These are phyloP conservation scores for Oryza officinalis DNA, from an alignment of 176 grass and related monocot genomes.

Conservation along the genomic window DNA sequence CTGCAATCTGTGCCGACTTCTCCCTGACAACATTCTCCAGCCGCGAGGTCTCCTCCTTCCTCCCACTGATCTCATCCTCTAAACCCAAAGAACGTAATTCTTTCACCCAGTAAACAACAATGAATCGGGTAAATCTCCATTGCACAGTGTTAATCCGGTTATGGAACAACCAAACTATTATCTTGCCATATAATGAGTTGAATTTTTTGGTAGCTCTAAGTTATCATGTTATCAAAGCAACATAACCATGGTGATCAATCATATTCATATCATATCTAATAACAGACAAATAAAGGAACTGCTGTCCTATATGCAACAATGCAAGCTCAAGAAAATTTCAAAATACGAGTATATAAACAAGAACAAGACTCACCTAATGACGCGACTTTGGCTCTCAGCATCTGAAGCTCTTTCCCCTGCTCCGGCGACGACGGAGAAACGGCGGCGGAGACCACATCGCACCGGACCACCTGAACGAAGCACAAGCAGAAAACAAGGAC, in stretches of 20 bases:
- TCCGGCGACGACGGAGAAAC: neutral
- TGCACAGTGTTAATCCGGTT: neutral
- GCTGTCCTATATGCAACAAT: neutral
- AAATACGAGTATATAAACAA: neutral
- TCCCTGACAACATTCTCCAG: constrained; percentile 45
- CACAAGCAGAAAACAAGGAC: constrained; percentile 21
- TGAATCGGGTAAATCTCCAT: neutral
- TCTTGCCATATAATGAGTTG: neutral
- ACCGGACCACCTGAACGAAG: neutral
- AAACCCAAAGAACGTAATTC: constrained; percentile 23
- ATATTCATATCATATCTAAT: too few species aligned
- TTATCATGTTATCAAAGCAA: neutral
- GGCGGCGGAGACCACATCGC: constrained; percentile 17
- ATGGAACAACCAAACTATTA: neutral
- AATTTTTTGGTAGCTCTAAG: neutral
- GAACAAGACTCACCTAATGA: constrained; percentile 39
- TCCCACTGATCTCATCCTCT: constrained; percentile 62
- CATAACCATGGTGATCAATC: neutral
- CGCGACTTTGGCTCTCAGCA: constrained; percentile 54
- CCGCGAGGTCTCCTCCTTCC: constrained; percentile 44
- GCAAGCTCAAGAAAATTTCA: neutral
- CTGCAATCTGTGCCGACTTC: constrained; percentile 45
- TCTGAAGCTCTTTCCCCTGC: constrained; percentile 42
- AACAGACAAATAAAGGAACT: too few species aligned
- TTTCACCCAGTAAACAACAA: constrained; percentile 22